phyloP scores from a whole-genome alignment of 139 green algal genomes.

The Volvox reticuliferus region DNA sequence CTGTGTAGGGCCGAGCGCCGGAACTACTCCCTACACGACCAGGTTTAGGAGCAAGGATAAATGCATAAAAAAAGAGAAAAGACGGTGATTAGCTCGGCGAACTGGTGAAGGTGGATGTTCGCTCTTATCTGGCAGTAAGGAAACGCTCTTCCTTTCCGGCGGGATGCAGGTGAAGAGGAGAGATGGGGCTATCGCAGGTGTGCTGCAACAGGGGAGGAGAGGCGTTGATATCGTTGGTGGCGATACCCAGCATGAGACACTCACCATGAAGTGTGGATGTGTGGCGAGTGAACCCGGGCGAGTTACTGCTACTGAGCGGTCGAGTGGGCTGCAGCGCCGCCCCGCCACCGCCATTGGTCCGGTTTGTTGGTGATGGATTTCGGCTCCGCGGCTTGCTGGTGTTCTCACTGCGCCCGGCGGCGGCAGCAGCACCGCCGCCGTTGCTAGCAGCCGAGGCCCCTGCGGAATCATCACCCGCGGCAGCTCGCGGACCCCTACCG shows the following conservation, averaged over 20 bases:
- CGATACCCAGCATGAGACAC: too few species aligned
- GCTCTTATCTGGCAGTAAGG: too few species aligned
- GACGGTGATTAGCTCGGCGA: too few species aligned
- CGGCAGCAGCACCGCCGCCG: background rate
- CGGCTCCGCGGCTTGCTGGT: background rate
- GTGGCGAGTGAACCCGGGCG: background rate
- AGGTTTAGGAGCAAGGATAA: too few species aligned
- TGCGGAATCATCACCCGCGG: background rate
- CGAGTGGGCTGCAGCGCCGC: background rate
- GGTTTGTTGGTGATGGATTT: background rate
- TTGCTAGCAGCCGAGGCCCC: background rate
- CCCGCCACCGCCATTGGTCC: background rate
- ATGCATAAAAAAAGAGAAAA: too few species aligned
- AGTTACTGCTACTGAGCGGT: background rate
- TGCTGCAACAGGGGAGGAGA: too few species aligned
- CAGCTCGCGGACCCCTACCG: background rate
- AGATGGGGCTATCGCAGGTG: too few species aligned
- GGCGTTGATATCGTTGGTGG: too few species aligned
- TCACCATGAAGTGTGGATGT: background rate
- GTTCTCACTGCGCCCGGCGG: background rate
- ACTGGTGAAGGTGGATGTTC: too few species aligned
- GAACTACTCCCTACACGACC: background rate
- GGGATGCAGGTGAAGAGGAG: too few species aligned
- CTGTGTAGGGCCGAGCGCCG: slow-evolving; percentile 13
- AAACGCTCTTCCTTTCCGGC: too few species aligned